Percentiles rank a stretch among this genome's conserved stretches.
These are phyloP conservation scores for Hypoxylon sp. DNA, from an alignment of 2,329 filamentous ascomycete genomes.

Conservation along the genomic window DNA sequence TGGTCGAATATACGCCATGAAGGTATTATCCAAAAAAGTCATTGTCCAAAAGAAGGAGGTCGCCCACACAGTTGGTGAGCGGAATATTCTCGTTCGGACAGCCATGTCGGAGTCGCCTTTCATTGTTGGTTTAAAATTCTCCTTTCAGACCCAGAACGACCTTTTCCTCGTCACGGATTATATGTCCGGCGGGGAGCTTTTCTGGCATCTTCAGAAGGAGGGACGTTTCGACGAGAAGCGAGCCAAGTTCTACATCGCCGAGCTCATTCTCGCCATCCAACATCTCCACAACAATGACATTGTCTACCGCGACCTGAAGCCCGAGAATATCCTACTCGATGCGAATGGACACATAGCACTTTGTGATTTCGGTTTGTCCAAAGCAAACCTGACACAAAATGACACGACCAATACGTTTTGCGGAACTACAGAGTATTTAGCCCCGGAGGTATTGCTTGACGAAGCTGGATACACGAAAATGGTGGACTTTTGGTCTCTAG, in stretches of 20 bases:
- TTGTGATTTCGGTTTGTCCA: constrained; percentile 97
- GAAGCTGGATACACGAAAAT: constrained; percentile 99
- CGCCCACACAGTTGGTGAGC: constrained; percentile 94
- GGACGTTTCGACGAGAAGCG: constrained; percentile 94
- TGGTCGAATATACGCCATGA: constrained; percentile 97
- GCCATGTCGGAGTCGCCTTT: constrained; percentile 97
- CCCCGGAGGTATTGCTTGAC: constrained; percentile 93
- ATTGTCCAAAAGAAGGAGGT: constrained; percentile 99
- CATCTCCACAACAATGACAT: constrained; percentile 98
- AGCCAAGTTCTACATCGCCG: constrained; percentile 98
- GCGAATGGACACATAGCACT: constrained; percentile 98
- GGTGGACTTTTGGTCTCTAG: constrained; percentile 99
- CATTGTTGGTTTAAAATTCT: constrained; percentile 98
- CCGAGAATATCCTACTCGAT: constrained; percentile 96
- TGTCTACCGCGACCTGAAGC: constrained; percentile 96
- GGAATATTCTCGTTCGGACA: constrained; percentile 96
- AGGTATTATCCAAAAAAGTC: constrained; percentile 98
- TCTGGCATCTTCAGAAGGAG: constrained; percentile 98
- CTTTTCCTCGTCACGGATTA: constrained; percentile 99
- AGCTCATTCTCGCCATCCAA: constrained; percentile 93
- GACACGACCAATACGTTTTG: constrained; percentile 99
- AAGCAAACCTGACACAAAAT: constrained; percentile 96
- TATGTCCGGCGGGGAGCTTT: constrained; percentile 98
- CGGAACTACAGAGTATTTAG: constrained; percentile 96
- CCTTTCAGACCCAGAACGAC: constrained; percentile 97